Conservation (phyloP, 371 early-diverging fungal genomes). For the Rhizopus arrhizus region DNA sequence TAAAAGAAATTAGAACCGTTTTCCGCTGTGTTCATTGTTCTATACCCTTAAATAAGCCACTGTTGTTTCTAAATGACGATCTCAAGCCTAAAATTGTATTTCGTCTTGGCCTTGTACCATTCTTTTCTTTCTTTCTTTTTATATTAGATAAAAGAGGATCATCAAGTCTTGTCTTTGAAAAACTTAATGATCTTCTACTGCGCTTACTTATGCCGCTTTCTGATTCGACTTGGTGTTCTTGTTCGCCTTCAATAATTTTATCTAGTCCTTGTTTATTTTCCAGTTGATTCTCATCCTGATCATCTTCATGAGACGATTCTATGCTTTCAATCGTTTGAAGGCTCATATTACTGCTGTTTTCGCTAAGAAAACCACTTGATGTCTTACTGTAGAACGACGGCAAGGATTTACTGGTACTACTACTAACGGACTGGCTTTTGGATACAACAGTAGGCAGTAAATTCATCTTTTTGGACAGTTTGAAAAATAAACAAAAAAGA, state of each 20-base stretch:
- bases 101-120: conserved; percentile 4
- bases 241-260: background rate
- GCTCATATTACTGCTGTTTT: conserved; percentile 4
- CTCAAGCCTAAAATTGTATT: background rate
- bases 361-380: conserved; percentile 5
- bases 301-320: conserved; percentile 3
- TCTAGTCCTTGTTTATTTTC: background rate
- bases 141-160: conserved; percentile 19
- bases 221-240: background rate
- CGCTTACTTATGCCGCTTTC: conserved; percentile 1
- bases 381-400: background rate
- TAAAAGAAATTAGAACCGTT: too few relatives aligned
- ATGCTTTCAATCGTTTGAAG: conserved; percentile 9
- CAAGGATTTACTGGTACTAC: background rate
- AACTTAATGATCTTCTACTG: conserved; percentile 7
- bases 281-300: background rate
- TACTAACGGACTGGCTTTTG: background rate
- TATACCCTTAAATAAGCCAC: background rate
- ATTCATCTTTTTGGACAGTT: conserved; percentile 44
- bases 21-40: background rate
- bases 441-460: background rate
- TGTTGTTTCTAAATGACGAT: conserved; percentile 1
- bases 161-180: conserved; percentile 9
- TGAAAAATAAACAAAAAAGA: conserved; percentile 65
- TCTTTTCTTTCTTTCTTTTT: conserved; percentile 19